Percentiles rank a stretch among this genome's conserved stretches.
These are phyloP conservation scores for Venturia nashicola DNA, from an alignment of 2,329 filamentous ascomycete genomes.

Conservation along the genomic window DNA sequence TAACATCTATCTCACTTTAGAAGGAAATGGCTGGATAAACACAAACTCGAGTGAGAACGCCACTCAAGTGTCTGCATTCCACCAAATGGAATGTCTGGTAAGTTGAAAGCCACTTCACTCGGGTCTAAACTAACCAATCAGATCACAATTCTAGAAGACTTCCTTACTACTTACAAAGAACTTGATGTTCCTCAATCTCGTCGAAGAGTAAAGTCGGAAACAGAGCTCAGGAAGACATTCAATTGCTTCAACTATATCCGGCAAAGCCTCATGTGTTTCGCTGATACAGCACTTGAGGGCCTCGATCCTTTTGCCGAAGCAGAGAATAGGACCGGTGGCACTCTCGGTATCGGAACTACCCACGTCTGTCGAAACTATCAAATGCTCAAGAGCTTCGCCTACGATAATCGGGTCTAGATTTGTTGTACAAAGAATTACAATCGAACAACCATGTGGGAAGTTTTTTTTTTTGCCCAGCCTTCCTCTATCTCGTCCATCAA, in stretches of 20 bases:
- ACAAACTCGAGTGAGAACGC: not conserved
- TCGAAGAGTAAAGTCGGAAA: not conserved
- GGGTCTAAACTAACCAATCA: not conserved
- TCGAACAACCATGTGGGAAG: too few relatives aligned
- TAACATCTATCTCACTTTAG: not conserved
- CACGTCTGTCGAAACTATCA: not conserved
- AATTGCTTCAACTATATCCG: slow-evolving; percentile 13
- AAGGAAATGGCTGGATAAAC: not conserved
- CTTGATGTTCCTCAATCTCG: not conserved
- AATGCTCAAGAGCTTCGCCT: not conserved
- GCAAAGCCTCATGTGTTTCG: slow-evolving; percentile 11
- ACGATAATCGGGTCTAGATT: not conserved
- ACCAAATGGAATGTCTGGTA: not conserved
- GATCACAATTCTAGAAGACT: not conserved
- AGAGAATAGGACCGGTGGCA: not conserved
- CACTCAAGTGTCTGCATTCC: not conserved
- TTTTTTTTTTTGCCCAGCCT: too few relatives aligned
- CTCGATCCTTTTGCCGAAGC: not conserved
- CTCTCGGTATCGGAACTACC: not conserved
- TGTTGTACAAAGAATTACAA: not conserved
- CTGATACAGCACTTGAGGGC: slow-evolving; percentile 10
- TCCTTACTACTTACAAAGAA: not conserved
- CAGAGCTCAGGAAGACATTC: not conserved
- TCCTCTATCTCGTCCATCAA: not conserved
- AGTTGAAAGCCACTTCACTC: not conserved